phyloP scores from a whole-genome alignment of 2,329 filamentous ascomycete genomes.

The Aspergillus viridinutans region DNA sequence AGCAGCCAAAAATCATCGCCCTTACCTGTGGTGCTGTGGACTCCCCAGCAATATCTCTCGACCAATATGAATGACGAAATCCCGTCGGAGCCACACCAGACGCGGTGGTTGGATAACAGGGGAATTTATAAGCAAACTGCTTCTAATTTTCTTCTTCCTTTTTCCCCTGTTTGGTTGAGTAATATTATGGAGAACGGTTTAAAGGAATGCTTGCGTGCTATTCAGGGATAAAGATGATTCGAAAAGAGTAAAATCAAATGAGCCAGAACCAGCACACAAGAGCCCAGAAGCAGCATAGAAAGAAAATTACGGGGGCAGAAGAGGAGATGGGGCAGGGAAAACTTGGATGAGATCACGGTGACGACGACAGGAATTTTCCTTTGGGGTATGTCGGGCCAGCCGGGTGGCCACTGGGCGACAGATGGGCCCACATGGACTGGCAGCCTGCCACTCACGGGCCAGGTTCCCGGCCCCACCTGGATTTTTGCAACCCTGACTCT shows the following conservation, averaged over 20 bases:
- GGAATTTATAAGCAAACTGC: conserved; percentile 7
- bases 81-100: conserved; percentile 1
- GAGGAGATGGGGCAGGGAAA: conserved; percentile 3
- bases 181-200: not conserved
- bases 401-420: conserved; percentile 18
- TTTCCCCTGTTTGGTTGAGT: not conserved
- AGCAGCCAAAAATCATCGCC: conserved; percentile 11
- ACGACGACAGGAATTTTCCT: conserved; percentile 33
- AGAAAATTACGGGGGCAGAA: not conserved
- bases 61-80: conserved; percentile 20
- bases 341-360: conserved; percentile 37
- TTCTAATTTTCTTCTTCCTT: not conserved
- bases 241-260: not conserved
- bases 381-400: conserved; percentile 17
- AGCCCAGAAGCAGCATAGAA: not conserved
- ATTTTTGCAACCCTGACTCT: not conserved
- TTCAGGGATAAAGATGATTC: not conserved
- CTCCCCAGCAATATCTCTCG: conserved; percentile 14
- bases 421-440: conserved; percentile 6
- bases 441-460: conserved; percentile 14
- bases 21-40: conserved; percentile 16
- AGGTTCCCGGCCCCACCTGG: conserved; percentile 3
- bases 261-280: not conserved
- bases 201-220: not conserved
- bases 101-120: conserved; percentile 6